A percentile compares a stretch with the other conserved stretches of the same genome.
phyloP scores from a whole-genome alignment of 441 rosid genomes.

The Corymbia citriodora region DNA sequence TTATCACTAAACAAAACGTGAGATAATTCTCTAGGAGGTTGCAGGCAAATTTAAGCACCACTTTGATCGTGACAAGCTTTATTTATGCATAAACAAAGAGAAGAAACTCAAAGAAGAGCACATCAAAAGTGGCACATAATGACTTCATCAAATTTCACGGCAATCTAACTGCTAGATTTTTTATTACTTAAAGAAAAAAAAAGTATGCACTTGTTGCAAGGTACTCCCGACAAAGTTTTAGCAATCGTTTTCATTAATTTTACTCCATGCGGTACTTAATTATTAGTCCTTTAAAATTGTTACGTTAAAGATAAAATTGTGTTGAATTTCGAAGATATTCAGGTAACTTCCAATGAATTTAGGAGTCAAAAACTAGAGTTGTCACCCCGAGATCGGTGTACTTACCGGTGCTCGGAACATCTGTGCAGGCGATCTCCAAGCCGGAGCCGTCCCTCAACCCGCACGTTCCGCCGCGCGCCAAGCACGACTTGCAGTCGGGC shows the following conservation, averaged over 20 bases:
- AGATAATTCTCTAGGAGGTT: too few species aligned
- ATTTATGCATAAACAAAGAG: background rate
- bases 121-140: background rate
- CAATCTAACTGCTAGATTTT: background rate
- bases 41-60: background rate
- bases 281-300: background rate
- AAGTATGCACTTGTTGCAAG: background rate
- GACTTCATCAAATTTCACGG: background rate
- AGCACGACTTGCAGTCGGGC: conserved; percentile 2
- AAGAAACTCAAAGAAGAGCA: background rate
- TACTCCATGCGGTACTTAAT: background rate
- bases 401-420: background rate
- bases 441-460: background rate
- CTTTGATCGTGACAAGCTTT: background rate
- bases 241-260: background rate
- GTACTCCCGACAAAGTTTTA: background rate
- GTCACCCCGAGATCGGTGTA: background rate
- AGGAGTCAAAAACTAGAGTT: background rate
- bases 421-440: background rate
- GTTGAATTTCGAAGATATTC: background rate
- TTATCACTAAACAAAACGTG: too few species aligned
- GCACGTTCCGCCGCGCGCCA: background rate
- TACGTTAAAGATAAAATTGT: background rate
- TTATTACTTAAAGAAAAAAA: background rate
- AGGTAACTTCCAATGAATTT: background rate